Base-by-base conservation (phyloP, 345 rosid genomes). In the Garcia nutans region DNA sequence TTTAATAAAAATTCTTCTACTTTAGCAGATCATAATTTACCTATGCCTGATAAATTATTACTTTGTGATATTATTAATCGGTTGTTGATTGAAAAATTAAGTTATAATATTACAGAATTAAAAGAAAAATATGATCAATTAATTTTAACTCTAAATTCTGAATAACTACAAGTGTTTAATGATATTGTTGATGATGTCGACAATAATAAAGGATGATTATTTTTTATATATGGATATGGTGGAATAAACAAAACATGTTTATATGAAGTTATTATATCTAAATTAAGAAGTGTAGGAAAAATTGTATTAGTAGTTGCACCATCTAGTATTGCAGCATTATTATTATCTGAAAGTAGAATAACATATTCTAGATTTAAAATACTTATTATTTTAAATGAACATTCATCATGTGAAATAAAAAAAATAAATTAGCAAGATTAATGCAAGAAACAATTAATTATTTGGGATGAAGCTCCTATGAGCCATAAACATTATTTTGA, bases 331-430 rank as follows among this genome's bases (percentile, higher is more conserved):
- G 50, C 70, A 24, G 76, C 73, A 3, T 56, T 49, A 10, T 23
- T 54, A 3, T 63, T 68, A 0, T 57, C 3, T 47, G 11, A 42
- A 0, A 57, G 82, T 13, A 0, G 28, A 9, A 80, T 67, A 6
- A 50, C 26, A 1, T 70, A 69, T 13, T 76, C 59, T 2, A 42
- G 68, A 4, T 76, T 81, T 44, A 49, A 41, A 8, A 68, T 79
- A 7, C 71, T 64, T 2, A 10, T 74, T 19, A 22, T 44, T 24
- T 1, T 57, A 8, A 24, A 5, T n/a, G 49, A 45, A 12, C 0
- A 58, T 2, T 71, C 80, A 2, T 72, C 62, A 4, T 52, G 65
- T 68, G 41, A 59, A 5, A 72, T 76, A 11, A 72, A 24, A 23
- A n/a, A n/a, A 11, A 47, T 12, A 28, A 59, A 8, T 26, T 66